Evolutionary conservation across 2,329 filamentous ascomycete genomes (phyloP), one percentile per base, ranked within the genome.

Genomic region (Phyllosticta citribraziliensis): DNA sequence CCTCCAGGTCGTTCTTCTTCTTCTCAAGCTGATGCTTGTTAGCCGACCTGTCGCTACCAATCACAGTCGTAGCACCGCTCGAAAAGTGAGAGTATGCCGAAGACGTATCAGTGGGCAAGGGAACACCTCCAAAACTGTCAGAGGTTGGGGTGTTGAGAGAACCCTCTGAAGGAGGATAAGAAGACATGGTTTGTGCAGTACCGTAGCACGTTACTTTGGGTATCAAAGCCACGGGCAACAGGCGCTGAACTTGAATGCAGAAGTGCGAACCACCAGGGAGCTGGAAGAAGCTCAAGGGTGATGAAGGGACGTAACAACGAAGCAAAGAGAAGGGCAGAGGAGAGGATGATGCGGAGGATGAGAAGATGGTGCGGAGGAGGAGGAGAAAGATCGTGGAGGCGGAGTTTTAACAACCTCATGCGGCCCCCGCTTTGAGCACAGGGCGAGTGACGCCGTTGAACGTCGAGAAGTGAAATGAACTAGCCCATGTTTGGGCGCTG

Each of bases 1-100:
- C 86, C 74, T 97, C 93, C 78, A 95, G 95, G 74, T 96, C 91
- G 70, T 89, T 80, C 70, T 91, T 91, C 77, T 96, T 96, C 77
- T 94, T 94, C 74, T 96, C 92, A 71, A 96, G 84, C 92, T 97
- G 67, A 65, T 56, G 64, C 65, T 60, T 50, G 14, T 30, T 47
- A 47, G 40, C 40, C 40, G 40, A 47, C 40, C 40, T n/a, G 6
- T 47, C 40, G 40, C 6, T 47, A 2, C 40, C 40, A 47, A 47
- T 47, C n/a, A n/a, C 40, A 47, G 40, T 47, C 40, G 40, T 47
- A 47, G 40, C 40, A 47, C 14, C 40, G 40, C 40, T 47, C 14
- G 40, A 47, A 47, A 47, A 47, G 40, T 47, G 40, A n/a, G 40
- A 47, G 14, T 47, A 30, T 60, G 59, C n/a, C 6, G 40, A 47